Base-by-base conservation (phyloP, 345 rosid species). In the Capsella bursapastoris region DNA sequence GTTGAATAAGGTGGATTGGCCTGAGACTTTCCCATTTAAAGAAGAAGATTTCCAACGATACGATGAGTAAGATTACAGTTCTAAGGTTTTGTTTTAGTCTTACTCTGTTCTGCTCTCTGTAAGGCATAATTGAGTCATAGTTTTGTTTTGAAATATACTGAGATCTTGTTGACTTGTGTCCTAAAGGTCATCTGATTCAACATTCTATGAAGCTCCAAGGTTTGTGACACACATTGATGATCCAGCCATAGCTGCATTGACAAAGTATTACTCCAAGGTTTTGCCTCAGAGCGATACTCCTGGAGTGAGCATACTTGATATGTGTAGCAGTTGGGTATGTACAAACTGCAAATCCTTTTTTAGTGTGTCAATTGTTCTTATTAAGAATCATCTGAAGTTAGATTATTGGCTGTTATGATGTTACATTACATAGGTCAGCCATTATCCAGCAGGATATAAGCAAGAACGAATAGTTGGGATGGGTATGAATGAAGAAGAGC, bases 311-410 rank as follows among this genome's bases (percentile, higher is more conserved):
- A 85, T 94, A 64, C 85, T 90, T n/a, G 97, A 94, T 78, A 86
- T 88, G 88, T 94, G 93, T 81, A 87, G 98, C 83, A 91, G 97
- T 86, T 91, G 97, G 97, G 97, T 91, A 79, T 55, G 91, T n/a
- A 22, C 37, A 28, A 32, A 63, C 22, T 55, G 16, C 40, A 28
- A 27, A 47, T 41, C 40, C 35, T 15, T 2, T 11, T 6, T 68
- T 16, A 3, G 44, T 41, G 53, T 31, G 52, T 47, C 0, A 14
- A 6, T 7, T 34, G 2, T 1, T 55, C 37, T 9, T 16, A 3
- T 22, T 29, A 31, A 47, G 69, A 55, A 75, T 44, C 31, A 22
- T 8, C 55, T 68, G 8, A 68, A 22, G 50, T 38, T 6, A 4
- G 35, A 55, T 18, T 11, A 16, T 27, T 65, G 61, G 47, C 9